Percentiles rank a stretch among this genome's conserved stretches.
Conservation (phyloP, 805 yeast species). For the Lipomyces orientalis region DNA sequence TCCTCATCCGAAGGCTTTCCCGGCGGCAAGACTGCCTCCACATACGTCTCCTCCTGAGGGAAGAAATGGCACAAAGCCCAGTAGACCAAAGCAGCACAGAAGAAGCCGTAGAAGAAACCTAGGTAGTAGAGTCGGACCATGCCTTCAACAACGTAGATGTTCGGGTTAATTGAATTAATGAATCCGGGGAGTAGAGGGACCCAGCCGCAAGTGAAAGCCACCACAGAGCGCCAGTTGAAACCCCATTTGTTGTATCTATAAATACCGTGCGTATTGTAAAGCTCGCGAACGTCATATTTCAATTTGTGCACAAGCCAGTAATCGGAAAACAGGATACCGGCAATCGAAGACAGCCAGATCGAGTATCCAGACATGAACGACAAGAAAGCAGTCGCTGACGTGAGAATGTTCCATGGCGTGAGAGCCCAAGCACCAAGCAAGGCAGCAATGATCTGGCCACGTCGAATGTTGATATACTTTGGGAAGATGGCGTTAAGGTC, state of each 20-base stretch:
- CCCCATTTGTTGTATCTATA: slow-evolving; percentile 34
- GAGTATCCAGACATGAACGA: slow-evolving; percentile 48
- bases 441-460: slow-evolving; percentile 57
- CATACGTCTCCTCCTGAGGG: slow-evolving; percentile 21
- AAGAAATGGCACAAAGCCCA: slow-evolving; percentile 16
- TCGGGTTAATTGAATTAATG: slow-evolving; percentile 20
- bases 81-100: slow-evolving; percentile 23
- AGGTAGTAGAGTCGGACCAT: slow-evolving; percentile 35
- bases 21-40: slow-evolving; percentile 18
- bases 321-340: slow-evolving; percentile 16
- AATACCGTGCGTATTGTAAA: slow-evolving; percentile 22
- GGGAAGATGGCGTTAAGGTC: slow-evolving; percentile 49
- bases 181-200: slow-evolving; percentile 32
- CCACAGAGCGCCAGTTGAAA: slow-evolving; percentile 21
- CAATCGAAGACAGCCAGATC: slow-evolving; percentile 51
- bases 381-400: slow-evolving; percentile 47
- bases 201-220: slow-evolving; percentile 26
- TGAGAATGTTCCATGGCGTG: slow-evolving; percentile 51
- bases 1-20: slow-evolving; percentile 22
- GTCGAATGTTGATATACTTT: slow-evolving; percentile 61
- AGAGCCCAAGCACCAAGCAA: slow-evolving; percentile 45
- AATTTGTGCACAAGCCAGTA: slow-evolving; percentile 16
- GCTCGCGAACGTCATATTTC: slow-evolving; percentile 20
- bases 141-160: slow-evolving; percentile 16
- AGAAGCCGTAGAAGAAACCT: slow-evolving; percentile 36